A percentile compares a stretch with the other conserved stretches of the same genome.
These are phyloP conservation scores for Leccinum longicurvipes DNA, from an alignment of 768 basidiomycete genomes.

Conservation along the genomic window DNA sequence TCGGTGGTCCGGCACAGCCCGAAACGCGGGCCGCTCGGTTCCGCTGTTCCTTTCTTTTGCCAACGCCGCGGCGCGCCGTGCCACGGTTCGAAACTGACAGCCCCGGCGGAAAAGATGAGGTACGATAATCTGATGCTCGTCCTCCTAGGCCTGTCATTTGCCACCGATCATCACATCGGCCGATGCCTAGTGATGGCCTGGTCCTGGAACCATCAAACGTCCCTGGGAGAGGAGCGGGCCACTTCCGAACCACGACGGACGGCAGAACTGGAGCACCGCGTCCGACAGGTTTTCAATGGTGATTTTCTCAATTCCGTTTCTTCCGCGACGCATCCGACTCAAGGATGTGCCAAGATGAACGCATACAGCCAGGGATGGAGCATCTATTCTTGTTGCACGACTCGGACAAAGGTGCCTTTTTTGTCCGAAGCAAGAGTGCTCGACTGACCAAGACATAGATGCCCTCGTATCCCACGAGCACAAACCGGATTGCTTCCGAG, in stretches of 20 bases:
- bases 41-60: not conserved
- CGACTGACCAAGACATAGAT: slow-evolving; percentile 28
- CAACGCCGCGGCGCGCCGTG: not conserved
- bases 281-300: not conserved
- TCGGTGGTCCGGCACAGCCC: not conserved
- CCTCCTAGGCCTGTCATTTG: not conserved
- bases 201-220: not conserved
- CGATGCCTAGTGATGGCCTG: not conserved
- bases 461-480: slow-evolving; percentile 40
- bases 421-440: not conserved
- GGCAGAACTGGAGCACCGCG: not conserved
- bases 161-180: not conserved
- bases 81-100: not conserved
- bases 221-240: not conserved
- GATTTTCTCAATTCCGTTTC: not conserved
- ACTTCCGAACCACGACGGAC: not conserved
- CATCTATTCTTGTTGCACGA: slow-evolving; percentile 8
- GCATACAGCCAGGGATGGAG: slow-evolving; percentile 18
- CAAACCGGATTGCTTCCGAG: slow-evolving; percentile 63
- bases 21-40: not conserved
- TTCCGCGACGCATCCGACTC: not conserved
- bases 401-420: slow-evolving; percentile 2
- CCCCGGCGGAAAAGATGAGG: not conserved
- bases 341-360: not conserved
- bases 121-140: not conserved